Evolutionary conservation across 2,329 filamentous ascomycete species (phyloP), one percentile per base, ranked within the genome.

Genomic region (Colletotrichum liriopes): DNA sequence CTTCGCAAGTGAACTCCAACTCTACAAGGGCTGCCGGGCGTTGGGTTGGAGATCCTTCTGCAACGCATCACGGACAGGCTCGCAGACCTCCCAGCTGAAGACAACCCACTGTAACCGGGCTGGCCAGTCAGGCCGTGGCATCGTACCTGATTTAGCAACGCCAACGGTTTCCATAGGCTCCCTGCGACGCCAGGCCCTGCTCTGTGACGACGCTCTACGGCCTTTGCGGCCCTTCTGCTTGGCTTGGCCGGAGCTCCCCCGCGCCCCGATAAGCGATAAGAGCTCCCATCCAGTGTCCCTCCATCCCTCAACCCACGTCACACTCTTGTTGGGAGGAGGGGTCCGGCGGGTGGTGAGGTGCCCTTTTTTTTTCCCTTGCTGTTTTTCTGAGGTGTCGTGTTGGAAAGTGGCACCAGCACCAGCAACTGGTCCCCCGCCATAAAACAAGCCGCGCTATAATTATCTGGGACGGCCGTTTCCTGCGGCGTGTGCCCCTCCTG

Each of bases 251-350:
- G 67, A 72, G 70, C 70, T 72, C 70, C 70, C 68, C 70, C 66
- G 70, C 70, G 70, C 55, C 66, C 60, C 66, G 70, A 72, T 72
- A 72, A 72, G 54, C 59, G 70, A 72, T 72, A 72, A 72, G 70
- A 72, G 70, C 70, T 72, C 23, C 35, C 59, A 61, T 26, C 23
- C 61, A 23, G 26, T n/a, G 32, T 56, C 61, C 35, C 61, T 54
- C n/a, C 26, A 14, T 29, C 12, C 41, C 65, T 63, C 60, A 69
- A 51, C 66, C 61, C 61, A 70, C 67, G 67, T 71, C 62, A 60
- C 67, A 60, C 64, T 55, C 68, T 71, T 71, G 68, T 71, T 71
- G 68, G 61, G 66, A 56, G 43, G 52, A 65, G 67, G 58, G 67
- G 54, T 35, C 20, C 23, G 67, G 23, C n/a, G 54, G 41, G 54